Conservation (phyloP, 768 basidiomycete genomes). For the Tremella mesenterica region DNA sequence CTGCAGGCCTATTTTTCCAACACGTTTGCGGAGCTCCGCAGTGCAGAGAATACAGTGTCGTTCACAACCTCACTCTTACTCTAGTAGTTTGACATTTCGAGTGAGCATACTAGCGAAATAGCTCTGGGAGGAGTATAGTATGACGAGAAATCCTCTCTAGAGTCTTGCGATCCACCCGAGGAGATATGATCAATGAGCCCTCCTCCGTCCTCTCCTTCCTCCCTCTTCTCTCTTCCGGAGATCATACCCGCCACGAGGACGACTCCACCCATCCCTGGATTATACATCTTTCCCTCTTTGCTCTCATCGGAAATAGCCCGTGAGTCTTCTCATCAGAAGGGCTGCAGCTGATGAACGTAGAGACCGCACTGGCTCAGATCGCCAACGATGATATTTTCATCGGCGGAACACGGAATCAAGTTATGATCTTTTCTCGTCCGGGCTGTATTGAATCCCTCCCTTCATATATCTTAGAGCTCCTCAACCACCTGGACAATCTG, state of each 20-base stretch:
- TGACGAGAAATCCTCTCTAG: too few relatives aligned
- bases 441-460: slow-evolving; percentile 30
- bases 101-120: too few relatives aligned
- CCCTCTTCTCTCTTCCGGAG: slow-evolving; percentile 13
- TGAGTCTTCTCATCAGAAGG: slow-evolving; percentile 11
- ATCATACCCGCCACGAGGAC: slow-evolving; percentile 1
- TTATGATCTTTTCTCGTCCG: slow-evolving; percentile 72
- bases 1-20: too few relatives aligned
- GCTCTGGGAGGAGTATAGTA: too few relatives aligned
- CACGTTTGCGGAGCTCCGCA: too few relatives aligned
- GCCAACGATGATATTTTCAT: slow-evolving; percentile 32
- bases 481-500: not conserved
- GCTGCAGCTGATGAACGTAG: slow-evolving; percentile 2
- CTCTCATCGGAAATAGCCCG: slow-evolving; percentile 19
- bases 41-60: too few relatives aligned
- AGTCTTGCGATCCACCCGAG: too few relatives aligned
- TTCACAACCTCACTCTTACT: too few relatives aligned
- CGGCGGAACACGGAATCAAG: slow-evolving; percentile 56
- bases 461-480: slow-evolving; percentile 45
- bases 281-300: slow-evolving; percentile 28
- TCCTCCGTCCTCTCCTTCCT: slow-evolving; percentile 8
- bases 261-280: slow-evolving; percentile 32
- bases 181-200: too few relatives aligned
- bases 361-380: slow-evolving; percentile 11
- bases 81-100: too few relatives aligned